Percentiles rank a stretch among this genome's conserved stretches.
Conservation (phyloP, 2,329 filamentous ascomycete genomes). For the Alternaria tenuissima region DNA sequence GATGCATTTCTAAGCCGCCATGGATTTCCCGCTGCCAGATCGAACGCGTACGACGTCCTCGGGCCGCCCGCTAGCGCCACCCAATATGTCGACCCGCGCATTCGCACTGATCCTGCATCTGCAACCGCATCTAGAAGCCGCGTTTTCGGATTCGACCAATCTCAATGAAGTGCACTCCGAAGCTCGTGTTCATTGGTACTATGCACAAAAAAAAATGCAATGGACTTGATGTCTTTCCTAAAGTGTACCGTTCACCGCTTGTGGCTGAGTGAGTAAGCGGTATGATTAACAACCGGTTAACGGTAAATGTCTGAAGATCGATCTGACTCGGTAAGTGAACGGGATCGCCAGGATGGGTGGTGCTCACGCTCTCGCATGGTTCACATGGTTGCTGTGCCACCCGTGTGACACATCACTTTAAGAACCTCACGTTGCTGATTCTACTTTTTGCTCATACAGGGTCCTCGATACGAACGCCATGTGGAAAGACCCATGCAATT, state of each 20-base stretch:
- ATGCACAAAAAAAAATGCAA: background rate
- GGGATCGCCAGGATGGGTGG: background rate
- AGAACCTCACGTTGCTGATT: background rate
- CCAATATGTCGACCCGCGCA: background rate
- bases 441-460: background rate
- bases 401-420: background rate
- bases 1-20: background rate
- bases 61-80: background rate
- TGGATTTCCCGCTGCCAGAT: background rate
- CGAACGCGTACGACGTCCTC: background rate
- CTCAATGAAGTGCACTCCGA: background rate
- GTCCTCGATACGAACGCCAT: background rate
- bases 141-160: background rate
- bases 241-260: background rate
- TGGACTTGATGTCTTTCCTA: background rate
- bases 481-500: background rate
- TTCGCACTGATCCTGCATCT: background rate
- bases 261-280: background rate
- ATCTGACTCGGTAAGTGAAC: background rate
- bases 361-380: background rate
- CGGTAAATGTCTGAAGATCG: background rate
- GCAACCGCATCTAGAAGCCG: background rate
- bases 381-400: background rate
- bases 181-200: background rate
- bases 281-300: background rate